A percentile compares a stretch with the other conserved stretches of the same genome.
Conservation (phyloP, 345 rosid species). For the Melastoma malabathricum region DNA sequence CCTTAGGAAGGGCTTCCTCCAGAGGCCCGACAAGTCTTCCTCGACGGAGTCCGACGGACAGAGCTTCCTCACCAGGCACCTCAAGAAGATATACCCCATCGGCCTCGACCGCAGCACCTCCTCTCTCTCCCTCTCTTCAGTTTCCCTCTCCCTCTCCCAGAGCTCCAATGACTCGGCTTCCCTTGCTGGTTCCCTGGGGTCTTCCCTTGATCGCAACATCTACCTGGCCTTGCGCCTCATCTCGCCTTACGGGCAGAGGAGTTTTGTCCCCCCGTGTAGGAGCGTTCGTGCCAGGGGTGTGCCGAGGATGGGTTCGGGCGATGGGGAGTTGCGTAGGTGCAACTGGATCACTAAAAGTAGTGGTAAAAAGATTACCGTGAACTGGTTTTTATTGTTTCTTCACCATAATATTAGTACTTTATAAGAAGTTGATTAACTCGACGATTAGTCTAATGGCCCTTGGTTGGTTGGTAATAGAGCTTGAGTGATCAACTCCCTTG, state of each 20-base stretch:
- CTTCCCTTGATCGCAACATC: slow-evolving; percentile 44
- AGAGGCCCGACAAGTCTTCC: slow-evolving; percentile 21
- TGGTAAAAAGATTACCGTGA: slow-evolving; percentile 24
- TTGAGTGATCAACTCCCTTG: no score
- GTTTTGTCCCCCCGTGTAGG: slow-evolving; percentile 2
- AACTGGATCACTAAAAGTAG: slow-evolving; percentile 88
- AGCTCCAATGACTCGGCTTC: slow-evolving; percentile 63
- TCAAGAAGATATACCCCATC: slow-evolving; percentile 76
- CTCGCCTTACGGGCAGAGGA: slow-evolving; percentile 19
- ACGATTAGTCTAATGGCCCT: no score
- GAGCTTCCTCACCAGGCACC: slow-evolving; percentile 42
- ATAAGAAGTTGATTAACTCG: no score
- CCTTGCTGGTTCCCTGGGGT: slow-evolving; percentile 28
- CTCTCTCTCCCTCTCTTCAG: slow-evolving; percentile 59
- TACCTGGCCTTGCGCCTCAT: slow-evolving; percentile 62
- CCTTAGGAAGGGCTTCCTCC: slow-evolving; percentile 22
- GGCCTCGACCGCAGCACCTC: slow-evolving; percentile 63
- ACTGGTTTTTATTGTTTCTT: no score
- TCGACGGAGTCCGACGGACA: slow-evolving; percentile 9
- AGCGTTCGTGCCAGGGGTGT: not conserved
- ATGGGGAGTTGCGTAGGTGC: slow-evolving; percentile 63
- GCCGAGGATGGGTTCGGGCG: slow-evolving; percentile 1
- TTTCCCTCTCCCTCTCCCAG: slow-evolving; percentile 75
- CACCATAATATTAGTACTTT: no score
- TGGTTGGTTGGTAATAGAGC: no score